Percentiles rank a stretch among this genome's conserved stretches.
Conservation (phyloP, 371 early-diverging fungal genomes). For the Rhizopus microsporus region DNA sequence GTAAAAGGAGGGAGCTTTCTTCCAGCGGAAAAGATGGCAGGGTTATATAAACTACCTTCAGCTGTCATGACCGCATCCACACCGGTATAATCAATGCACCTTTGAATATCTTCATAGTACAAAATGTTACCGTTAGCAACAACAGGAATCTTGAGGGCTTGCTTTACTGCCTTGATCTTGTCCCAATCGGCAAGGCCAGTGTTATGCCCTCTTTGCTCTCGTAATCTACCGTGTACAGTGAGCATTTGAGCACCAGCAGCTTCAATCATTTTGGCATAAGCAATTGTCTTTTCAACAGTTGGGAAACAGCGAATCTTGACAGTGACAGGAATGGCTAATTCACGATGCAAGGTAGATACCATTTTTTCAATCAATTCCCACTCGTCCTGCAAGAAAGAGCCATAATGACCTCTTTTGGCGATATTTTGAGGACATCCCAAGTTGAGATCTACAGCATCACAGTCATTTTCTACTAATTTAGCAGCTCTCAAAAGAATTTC, state of each 20-base stretch:
- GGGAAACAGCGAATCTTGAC: constrained; percentile 97
- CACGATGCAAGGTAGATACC: constrained; percentile 74
- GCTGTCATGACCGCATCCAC: constrained; percentile 97
- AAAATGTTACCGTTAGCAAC: constrained; percentile 98
- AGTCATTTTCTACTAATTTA: constrained; percentile 78
- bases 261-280: constrained; percentile 97
- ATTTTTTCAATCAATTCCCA: constrained; percentile 87
- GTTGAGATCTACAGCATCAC: constrained; percentile 98
- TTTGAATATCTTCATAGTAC: constrained; percentile 85
- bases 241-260: constrained; percentile 92
- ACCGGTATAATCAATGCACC: constrained; percentile 89
- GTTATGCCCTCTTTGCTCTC: constrained; percentile 96
- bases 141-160: constrained; percentile 87
- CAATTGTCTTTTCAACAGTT: constrained; percentile 89
- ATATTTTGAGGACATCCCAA: constrained; percentile 98
- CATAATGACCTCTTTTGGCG: constrained; percentile 94
- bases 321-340: constrained; percentile 94
- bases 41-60: constrained; percentile 93
- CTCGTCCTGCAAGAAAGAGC: constrained; percentile 95
- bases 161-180: constrained; percentile 92
- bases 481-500: constrained; percentile 85
- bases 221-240: constrained; percentile 95
- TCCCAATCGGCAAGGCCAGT: constrained; percentile 98
- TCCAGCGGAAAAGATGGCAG: constrained; percentile 60
- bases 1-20: constrained; percentile 65